Evolutionary conservation across 345 rosid genomes (phyloP).

Genomic region (Moringa oleifera): DNA sequence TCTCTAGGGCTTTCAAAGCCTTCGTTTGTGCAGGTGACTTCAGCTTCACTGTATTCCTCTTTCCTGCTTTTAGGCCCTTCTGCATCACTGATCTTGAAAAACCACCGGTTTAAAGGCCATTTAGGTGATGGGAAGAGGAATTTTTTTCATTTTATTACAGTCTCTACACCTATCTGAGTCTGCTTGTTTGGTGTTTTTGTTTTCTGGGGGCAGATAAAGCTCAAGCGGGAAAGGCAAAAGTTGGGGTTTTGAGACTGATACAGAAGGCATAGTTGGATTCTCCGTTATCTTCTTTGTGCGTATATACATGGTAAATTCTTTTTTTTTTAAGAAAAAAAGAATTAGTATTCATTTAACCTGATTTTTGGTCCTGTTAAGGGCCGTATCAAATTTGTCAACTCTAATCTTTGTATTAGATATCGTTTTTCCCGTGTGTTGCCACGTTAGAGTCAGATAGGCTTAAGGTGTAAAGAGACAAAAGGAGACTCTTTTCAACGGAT

Average conservation of each 20-base stretch:
- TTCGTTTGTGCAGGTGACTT: conserved; percentile 3
- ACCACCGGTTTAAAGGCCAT: too few relatives aligned
- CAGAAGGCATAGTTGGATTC: conserved; percentile 26
- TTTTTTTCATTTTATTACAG: too few relatives aligned
- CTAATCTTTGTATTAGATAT: background rate
- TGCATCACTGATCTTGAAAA: background rate
- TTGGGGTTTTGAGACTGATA: conserved; percentile 14
- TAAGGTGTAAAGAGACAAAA: background rate
- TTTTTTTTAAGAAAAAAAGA: background rate
- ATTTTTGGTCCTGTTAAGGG: background rate
- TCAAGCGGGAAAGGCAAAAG: background rate
- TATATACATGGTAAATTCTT: background rate
- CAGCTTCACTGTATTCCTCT: background rate
- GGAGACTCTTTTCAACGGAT: background rate
- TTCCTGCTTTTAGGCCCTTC: background rate
- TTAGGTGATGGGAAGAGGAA: too few relatives aligned
- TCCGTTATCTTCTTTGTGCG: conserved; percentile 27
- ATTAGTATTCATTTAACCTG: background rate
- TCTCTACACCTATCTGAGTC: background rate
- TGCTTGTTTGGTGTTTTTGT: conserved; percentile 7
- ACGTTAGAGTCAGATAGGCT: background rate
- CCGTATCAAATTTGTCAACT: conserved; percentile 26
- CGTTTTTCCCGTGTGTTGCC: background rate
- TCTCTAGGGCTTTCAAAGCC: conserved; percentile 10
- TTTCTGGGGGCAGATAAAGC: conserved; percentile 21